Evolutionary conservation across 169 alveolate genomes (phyloP).

Genomic region (Miamiensis avidus): DNA sequence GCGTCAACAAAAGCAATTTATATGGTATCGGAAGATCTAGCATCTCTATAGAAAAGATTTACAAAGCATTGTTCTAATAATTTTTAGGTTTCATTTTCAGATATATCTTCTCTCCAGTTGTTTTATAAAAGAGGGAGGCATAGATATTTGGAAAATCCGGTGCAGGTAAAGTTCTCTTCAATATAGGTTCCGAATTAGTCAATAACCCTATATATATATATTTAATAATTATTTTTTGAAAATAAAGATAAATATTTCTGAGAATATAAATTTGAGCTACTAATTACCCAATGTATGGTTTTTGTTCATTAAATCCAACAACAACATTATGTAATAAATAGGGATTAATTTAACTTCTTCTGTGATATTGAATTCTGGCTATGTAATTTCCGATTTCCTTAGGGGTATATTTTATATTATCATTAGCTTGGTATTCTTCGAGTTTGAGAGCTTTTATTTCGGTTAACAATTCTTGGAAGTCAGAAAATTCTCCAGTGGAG

Average conservation of each 20-base stretch:
- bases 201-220: conserved; percentile 53
- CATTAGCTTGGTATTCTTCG: conserved; percentile 62
- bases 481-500: conserved; percentile 78
- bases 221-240: too few relatives aligned
- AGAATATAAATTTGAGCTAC: too few relatives aligned
- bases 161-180: conserved; percentile 56
- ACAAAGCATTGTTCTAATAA: conserved; percentile 63
- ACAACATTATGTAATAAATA: conserved; percentile 57
- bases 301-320: conserved; percentile 56
- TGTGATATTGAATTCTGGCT: conserved; percentile 58
- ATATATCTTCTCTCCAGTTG: conserved; percentile 60
- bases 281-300: conserved; percentile 1
- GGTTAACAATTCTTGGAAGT: conserved; percentile 64
- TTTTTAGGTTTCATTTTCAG: conserved; percentile 62
- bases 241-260: too few relatives aligned
- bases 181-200: conserved; percentile 77
- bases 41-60: conserved; percentile 74
- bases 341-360: conserved; percentile 72
- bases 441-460: conserved; percentile 52
- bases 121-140: conserved; percentile 59
- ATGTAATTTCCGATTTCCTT: conserved; percentile 68
- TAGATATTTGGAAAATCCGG: conserved; percentile 79
- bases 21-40: conserved; percentile 71
- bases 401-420: conserved; percentile 61
- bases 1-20: conserved; percentile 59